These are phyloP conservation scores for Wickerhamomyces bovis DNA, from an alignment of 805 yeast genomes.

Conservation along the genomic window DNA sequence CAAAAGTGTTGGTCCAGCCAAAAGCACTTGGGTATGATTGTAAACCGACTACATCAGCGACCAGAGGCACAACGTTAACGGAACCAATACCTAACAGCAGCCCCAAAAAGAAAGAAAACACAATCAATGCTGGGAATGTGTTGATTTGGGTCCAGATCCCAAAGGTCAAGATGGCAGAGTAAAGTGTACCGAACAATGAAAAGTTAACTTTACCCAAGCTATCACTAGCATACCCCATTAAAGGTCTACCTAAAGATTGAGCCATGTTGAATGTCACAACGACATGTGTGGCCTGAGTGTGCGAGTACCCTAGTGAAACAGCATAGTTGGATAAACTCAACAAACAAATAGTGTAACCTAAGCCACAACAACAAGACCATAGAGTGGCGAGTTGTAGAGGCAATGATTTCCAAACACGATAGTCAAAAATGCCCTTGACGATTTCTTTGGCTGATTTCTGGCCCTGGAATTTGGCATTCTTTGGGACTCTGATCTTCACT, in stretches of 20 bases:
- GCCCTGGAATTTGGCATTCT: conserved; percentile 9
- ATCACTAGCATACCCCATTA: conserved; percentile 40
- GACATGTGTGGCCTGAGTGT: conserved; percentile 37
- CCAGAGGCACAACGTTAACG: conserved; percentile 33
- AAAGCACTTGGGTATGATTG: conserved; percentile 34
- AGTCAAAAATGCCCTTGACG: conserved; percentile 31
- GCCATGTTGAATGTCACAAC: conserved; percentile 41
- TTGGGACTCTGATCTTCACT: conserved; percentile 39
- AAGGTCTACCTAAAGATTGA: conserved; percentile 45
- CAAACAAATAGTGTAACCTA: conserved; percentile 38
- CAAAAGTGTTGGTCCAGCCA: conserved; percentile 28
- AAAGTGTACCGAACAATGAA: conserved; percentile 30
- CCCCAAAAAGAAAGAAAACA: conserved; percentile 40
- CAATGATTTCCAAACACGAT: conserved; percentile 24
- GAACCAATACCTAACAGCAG: conserved; percentile 39
- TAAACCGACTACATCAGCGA: conserved; percentile 35
- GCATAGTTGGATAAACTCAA: conserved; percentile 44
- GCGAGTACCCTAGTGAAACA: conserved; percentile 39
- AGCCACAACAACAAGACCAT: conserved; percentile 32
- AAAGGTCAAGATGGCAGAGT: conserved; percentile 34
- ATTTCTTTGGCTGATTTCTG: conserved; percentile 8
- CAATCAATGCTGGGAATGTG: conserved; percentile 34
- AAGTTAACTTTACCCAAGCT: conserved; percentile 41
- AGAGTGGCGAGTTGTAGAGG: conserved; percentile 29
- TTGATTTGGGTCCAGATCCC: conserved; percentile 44